phyloP scores from a whole-genome alignment of 371 early-diverging fungal genomes.

The Batkoa obscura region DNA sequence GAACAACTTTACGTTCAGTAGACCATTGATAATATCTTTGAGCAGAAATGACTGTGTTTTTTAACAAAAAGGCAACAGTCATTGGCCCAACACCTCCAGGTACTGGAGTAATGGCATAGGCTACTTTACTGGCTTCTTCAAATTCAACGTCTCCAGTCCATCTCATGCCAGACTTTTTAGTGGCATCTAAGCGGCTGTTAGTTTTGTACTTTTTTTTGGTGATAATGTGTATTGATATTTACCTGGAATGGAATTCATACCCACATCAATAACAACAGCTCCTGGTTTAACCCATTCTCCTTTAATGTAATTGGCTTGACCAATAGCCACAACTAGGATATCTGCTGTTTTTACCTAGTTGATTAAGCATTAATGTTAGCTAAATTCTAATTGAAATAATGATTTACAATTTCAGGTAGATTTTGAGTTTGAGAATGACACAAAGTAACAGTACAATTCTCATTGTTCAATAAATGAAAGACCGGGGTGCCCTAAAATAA shows the following conservation, averaged over 20 bases:
- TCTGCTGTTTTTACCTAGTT: slow-evolving; percentile 47
- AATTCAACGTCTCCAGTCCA: slow-evolving; percentile 90
- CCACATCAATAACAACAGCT: slow-evolving; percentile 85
- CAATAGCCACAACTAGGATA: slow-evolving; percentile 76
- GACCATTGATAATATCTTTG: slow-evolving; percentile 40
- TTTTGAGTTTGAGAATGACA: slow-evolving; percentile 74
- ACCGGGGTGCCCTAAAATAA: slow-evolving; percentile 54
- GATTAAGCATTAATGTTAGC: neutral
- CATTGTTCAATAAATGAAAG: slow-evolving; percentile 52
- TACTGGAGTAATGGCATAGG: slow-evolving; percentile 75
- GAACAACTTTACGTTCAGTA: slow-evolving; percentile 26
- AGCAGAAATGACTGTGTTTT: slow-evolving; percentile 63
- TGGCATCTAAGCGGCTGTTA: slow-evolving; percentile 25
- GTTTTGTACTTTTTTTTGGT: neutral
- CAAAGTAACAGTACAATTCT: slow-evolving; percentile 76
- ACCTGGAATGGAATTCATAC: slow-evolving; percentile 68
- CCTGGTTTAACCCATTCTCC: slow-evolving; percentile 84
- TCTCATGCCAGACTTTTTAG: slow-evolving; percentile 69
- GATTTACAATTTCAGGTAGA: slow-evolving; percentile 40
- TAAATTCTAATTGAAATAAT: neutral
- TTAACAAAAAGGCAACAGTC: slow-evolving; percentile 89
- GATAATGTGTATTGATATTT: slow-evolving; percentile 1
- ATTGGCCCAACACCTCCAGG: slow-evolving; percentile 95
- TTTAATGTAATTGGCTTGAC: slow-evolving; percentile 52
- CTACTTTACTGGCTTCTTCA: slow-evolving; percentile 36